Base-by-base conservation (phyloP, 2,329 filamentous ascomycete genomes). In the Colletotrichum falcatum region DNA sequence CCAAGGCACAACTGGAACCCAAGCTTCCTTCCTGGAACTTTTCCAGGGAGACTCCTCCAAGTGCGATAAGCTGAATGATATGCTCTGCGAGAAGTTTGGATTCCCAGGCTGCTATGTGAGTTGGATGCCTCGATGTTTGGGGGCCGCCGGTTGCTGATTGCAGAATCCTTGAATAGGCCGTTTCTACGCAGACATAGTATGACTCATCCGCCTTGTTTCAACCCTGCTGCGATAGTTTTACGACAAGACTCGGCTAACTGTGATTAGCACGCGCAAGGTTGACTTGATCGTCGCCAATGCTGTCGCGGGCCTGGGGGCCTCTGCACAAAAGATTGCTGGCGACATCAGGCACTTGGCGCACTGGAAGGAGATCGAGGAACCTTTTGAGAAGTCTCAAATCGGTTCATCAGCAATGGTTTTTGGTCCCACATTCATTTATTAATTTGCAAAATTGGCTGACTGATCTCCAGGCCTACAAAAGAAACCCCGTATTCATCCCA, bases 21-120 rank as follows among this genome's bases (percentile, higher is more conserved):
- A 28, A n/a, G 23, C 48, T 23, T 49, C 48, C 23, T 49, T 49
- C 9, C 11, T 18, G 14, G 23, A 28, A 16, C 16, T 18, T 14
- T 49, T 28, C 14, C 12, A 49, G 26, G 48, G 48, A 28, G 48
- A 49, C 14, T 16, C 14, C 3, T 16, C 23, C 26, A 28, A 49
- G 48, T 49, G 48, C 60, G 86, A 89, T 75, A 66, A 83, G 73
- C 81, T 90, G 7, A 90, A 90, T 74, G 83, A 84, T 61, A 80
- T 88, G 1, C 81, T 90, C 11, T 89, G 87, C 78, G 63, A 85
- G 67, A 89, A 89, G 77, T 79, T 82, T 39, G 86, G 85, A 18
- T 90, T 90, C 79, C 79, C 83, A 0, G 76, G 70, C 39, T 83
- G 79, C 75, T 88, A 87, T 72, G 81, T 78, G 55, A 35, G 33